Evolutionary conservation across 1,139 yeast species (phyloP), one percentile per base, ranked within the genome.

Genomic region (Waltiozyma sp.): DNA sequence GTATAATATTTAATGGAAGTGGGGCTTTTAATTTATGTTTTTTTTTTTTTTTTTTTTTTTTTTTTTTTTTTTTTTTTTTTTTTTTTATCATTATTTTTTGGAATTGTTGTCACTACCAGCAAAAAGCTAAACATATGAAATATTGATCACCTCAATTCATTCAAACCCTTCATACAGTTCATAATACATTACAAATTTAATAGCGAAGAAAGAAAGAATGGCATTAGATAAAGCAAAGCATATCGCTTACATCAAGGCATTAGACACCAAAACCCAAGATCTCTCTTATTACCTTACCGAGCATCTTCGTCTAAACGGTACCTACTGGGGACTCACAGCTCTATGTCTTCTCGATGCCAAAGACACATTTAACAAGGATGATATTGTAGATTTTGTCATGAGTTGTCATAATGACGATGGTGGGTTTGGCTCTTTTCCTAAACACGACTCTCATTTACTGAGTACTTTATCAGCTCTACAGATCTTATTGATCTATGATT

Each of bases 301-400:
- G 56, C 97, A 91, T 60, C 69, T 91, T 43, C 72, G 96, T 38
- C 65, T 91, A 70, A 87, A 85, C 56, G 98, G 98, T 6, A 69
- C 93, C 2, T 91, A 93, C 60, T 91, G 99, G 99, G 98, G 96
- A 0, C 67, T 87, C 7, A 80, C 84, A 15, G 87, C 96, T 0
- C 64, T 89, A 36, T 74, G 75, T 41, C 63, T 83, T 9, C 59
- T 89, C 65, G 70, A 72, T 38, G 66, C 79, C 2, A 64, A 70
- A 21, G 72, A 72, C n/a, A 71, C 77, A 1, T 73, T 91, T 42
- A 72, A 80, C 13, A 65, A 69, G 44, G 63, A 68, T 0, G 86
- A 80, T 8, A 78, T 91, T 16, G 63, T 85, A 4, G 64, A 68
- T 15, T 93, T 79, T 59, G 84, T 91, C 6, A 49, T 76, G 55